Base-by-base conservation (phyloP, 257 asterid genomes). In the Euphrasia confusa region DNA sequence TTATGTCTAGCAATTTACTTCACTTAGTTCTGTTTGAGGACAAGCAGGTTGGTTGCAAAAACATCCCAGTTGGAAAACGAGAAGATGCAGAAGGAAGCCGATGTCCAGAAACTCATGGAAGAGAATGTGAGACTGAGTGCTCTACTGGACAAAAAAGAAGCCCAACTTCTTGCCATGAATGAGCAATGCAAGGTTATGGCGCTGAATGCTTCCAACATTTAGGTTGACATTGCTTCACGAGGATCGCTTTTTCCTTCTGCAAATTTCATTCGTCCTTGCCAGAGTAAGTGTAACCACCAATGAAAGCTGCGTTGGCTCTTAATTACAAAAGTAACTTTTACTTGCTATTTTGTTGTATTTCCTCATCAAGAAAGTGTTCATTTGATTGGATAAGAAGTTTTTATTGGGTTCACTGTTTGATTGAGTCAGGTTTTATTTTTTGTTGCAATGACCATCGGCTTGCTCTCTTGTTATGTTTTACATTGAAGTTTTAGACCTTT, bases 161-260 rank as follows among this genome's bases (percentile, higher is more conserved):
- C 99, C 68, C 99, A 93, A 67, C 97, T 93, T 9, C 66, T 82
- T 50, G 99, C 99, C 74, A 85, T 93, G 99, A 93, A 85, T 42
- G 99, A 89, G 80, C 97, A 93, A 71, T 93, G 97, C 84, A 93
- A 93, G 78, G 81, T 93, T 54, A 85, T 93, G 95, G 99, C 95
- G 10, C 80, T 93, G 30, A 82, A 74, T 68, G 80, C 90, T 61
- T 81, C 84, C 70, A 77, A 79, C 68, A 71, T 82, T 47, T 84
- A 78, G 55, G 21, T 49, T 49, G 55, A 14, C 26, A 49, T n/a
- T 49, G 55, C n/a, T 44, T 44, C 12, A 44, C 50, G 7, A 44
- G 52, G 13, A 7, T 14, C 4, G 14, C 52, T 11, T 45, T 45
- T 45, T n/a, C 15, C 15, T 45, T 11, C 15, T 11, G 52, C 52